Percentiles rank a stretch among this genome's conserved stretches.
Evolutionary conservation across 805 yeast species (phyloP).

Genomic region (Aciculoconidium aculeatum): DNA sequence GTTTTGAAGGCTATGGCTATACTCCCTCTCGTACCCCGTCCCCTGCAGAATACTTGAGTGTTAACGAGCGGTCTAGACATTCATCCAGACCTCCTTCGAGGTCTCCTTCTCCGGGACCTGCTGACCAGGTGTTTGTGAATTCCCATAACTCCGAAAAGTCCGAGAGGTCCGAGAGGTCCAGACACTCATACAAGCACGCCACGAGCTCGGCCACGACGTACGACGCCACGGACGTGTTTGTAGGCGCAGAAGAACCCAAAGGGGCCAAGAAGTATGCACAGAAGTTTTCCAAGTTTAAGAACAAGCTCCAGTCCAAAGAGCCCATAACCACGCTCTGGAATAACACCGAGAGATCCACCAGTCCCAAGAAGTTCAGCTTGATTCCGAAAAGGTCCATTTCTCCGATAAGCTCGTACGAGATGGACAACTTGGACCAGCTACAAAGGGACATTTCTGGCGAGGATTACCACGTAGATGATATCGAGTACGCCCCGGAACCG

Average conservation of each 20-base stretch:
- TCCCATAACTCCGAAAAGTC: constrained; percentile 3
- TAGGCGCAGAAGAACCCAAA: constrained; percentile 9
- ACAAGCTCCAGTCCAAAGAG: constrained; percentile 29
- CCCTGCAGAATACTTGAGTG: background rate
- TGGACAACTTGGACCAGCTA: constrained; percentile 7
- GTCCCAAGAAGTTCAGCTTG: constrained; percentile 2
- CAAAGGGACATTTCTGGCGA: constrained; percentile 6
- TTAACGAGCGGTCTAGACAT: background rate
- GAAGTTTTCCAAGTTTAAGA: constrained; percentile 27
- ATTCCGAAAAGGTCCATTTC: constrained; percentile 11
- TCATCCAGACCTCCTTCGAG: constrained; percentile 1
- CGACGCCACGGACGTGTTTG: constrained; percentile 10
- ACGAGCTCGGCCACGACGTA: constrained; percentile 6
- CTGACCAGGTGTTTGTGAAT: constrained; percentile 4
- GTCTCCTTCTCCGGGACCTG: constrained; percentile 1
- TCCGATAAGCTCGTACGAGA: constrained; percentile 16
- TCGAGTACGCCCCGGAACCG: constrained; percentile 17
- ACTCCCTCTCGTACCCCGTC: background rate
- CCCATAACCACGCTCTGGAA: constrained; percentile 25
- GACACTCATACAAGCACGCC: background rate
- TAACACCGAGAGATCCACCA: constrained; percentile 2
- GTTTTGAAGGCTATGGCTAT: no score
- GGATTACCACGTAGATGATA: constrained; percentile 10
- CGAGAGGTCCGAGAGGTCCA: constrained; percentile 1
- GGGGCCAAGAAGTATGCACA: constrained; percentile 17